Evolutionary conservation across 805 yeast genomes (phyloP).

Genomic region (Starmerella stigmatis): DNA sequence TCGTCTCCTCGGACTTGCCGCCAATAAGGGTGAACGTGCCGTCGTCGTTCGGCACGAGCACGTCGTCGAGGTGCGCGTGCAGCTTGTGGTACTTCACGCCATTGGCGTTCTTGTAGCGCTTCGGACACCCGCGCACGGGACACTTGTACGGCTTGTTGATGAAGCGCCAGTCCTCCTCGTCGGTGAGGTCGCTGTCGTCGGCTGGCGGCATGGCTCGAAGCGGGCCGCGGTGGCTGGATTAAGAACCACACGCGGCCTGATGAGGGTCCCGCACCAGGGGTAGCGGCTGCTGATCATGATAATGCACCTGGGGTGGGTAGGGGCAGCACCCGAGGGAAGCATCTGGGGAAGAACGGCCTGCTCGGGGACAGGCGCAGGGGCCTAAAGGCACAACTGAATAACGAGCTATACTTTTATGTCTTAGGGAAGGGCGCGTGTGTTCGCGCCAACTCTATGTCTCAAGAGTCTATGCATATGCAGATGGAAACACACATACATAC

Average conservation of each 20-base stretch:
- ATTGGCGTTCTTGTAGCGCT: conserved; percentile 91
- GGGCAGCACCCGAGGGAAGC: too few relatives aligned
- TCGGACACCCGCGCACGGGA: conserved; percentile 95
- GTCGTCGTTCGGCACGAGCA: conserved; percentile 75
- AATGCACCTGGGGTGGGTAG: neutral
- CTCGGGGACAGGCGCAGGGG: too few relatives aligned
- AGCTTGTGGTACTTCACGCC: conserved; percentile 88
- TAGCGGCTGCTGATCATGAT: neutral
- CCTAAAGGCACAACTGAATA: too few relatives aligned
- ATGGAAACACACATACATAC: conserved; percentile 6
- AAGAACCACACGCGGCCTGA: conserved; percentile 4
- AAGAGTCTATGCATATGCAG: conserved; percentile 8
- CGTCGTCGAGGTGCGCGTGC: conserved; percentile 95
- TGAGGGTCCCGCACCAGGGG: neutral
- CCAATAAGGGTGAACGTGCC: conserved; percentile 83
- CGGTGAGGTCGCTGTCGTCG: conserved; percentile 18
- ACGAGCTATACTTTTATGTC: too few relatives aligned
- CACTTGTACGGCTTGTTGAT: conserved; percentile 82
- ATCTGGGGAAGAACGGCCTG: too few relatives aligned
- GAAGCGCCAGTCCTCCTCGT: conserved; percentile 23
- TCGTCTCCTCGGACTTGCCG: conserved; percentile 76
- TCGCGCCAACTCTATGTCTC: neutral
- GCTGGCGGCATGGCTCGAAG: conserved; percentile 5
- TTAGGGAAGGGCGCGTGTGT: too few relatives aligned
- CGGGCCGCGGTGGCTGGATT: conserved; percentile 5